A percentile compares a stretch with the other conserved stretches of the same genome.
phyloP scores from a whole-genome alignment of 2,329 filamentous ascomycete species.

The Penicillium vulpinum region DNA sequence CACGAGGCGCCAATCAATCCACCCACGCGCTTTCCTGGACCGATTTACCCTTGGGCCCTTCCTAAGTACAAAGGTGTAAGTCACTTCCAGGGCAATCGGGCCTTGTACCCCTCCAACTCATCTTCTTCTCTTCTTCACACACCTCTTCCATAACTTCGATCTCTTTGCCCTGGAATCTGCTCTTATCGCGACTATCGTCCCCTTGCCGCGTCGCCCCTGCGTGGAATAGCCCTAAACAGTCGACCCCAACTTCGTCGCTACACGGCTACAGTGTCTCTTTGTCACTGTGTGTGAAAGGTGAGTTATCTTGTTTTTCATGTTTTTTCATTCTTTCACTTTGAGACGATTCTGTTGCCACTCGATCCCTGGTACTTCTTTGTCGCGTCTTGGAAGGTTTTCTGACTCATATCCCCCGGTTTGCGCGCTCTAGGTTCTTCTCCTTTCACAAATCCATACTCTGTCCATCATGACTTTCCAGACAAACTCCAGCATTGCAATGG shows the following conservation, averaged over 20 bases:
- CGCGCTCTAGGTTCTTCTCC: constrained; percentile 7
- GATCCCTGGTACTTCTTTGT: constrained; percentile 18
- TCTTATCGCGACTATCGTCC: constrained; percentile 16
- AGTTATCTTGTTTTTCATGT: constrained; percentile 11
- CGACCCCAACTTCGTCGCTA: constrained; percentile 12
- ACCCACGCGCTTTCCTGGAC: constrained; percentile 22
- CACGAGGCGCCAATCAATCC: constrained; percentile 26
- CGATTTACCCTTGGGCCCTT: constrained; percentile 7
- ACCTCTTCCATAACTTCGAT: not conserved
- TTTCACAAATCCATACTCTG: constrained; percentile 10
- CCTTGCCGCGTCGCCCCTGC: constrained; percentile 26
- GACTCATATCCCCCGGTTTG: constrained; percentile 24
- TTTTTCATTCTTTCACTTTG: not conserved
- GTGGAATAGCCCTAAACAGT: constrained; percentile 17
- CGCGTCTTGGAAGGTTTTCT: constrained; percentile 20
- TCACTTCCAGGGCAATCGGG: constrained; percentile 3
- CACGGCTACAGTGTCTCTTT: constrained; percentile 9
- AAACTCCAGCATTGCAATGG: constrained; percentile 51
- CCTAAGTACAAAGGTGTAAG: constrained; percentile 5
- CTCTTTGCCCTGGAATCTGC: not conserved
- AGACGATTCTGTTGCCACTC: constrained; percentile 15
- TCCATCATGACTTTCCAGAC: constrained; percentile 47
- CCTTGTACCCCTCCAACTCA: constrained; percentile 7
- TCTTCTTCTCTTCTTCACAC: not conserved
- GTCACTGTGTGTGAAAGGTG: constrained; percentile 25